Base-by-base conservation (phyloP, 2,329 filamentous ascomycete species). In the Septoria linicola region DNA sequence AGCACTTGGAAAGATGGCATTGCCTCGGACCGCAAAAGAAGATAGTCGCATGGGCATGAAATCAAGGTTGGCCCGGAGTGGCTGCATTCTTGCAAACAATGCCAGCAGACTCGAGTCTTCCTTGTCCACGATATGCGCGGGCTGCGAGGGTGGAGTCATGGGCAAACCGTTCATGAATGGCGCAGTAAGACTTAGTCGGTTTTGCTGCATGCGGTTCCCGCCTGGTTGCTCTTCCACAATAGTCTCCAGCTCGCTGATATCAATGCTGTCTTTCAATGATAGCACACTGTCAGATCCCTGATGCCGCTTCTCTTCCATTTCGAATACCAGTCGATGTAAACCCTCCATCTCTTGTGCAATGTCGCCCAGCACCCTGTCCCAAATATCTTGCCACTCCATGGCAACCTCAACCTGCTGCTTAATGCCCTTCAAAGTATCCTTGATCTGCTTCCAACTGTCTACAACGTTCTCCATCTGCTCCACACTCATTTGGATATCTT, bases 311-410 rank as follows among this genome's bases (percentile, higher is more conserved):
- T 97, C 93, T 69, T 99, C 93, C 90, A 97, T 96, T 70, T 97
- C 91, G 64, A 97, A 97, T 23, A 97, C 88, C 41, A 96, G 74
- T 32, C 87, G 80, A 63, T 81, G 83, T 13, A 95, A 77, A 37
- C 86, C 84, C 58, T 93, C 88, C 66, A 90, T 85, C 72, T 99
- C 93, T 56, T 85, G 83, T 45, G 91, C 88, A 55, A 97, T 96
- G 67, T 97, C 92, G 37, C 91, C 92, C 2, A 99, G 76, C 2
- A 97, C 92, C 58, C 81, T 89, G 62, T 89, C 89, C 92, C 93
- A 97, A 30, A 99, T 77, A 72, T 97, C 91, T 69, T 96, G 91
- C 92, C 92, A 99, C 67, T 99, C 93, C 90, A 97, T 95, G 40
- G 93, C 93, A 52, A 96, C 84, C 70, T 97, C 93, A 14, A 99